A percentile compares a stretch with the other conserved stretches of the same genome.
These are phyloP conservation scores for Coemansia reversa DNA, from an alignment of 192 early-diverging fungal genomes.

Conservation along the genomic window DNA sequence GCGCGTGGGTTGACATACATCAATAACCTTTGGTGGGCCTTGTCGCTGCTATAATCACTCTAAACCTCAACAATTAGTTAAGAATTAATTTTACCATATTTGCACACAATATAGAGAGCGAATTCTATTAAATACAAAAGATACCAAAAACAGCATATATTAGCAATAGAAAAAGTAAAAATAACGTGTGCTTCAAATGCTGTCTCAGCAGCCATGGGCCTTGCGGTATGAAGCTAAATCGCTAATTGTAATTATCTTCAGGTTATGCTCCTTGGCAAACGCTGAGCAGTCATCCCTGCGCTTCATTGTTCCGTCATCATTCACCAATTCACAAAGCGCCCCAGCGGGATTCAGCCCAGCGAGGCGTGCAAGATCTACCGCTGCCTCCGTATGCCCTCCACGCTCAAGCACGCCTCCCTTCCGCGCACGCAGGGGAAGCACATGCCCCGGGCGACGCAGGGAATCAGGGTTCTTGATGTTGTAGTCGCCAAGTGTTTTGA, in stretches of 20 bases:
- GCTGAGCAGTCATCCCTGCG: conserved; percentile 83
- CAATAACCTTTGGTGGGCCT: too few species aligned
- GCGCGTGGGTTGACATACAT: too few species aligned
- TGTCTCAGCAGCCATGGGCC: conserved; percentile 18
- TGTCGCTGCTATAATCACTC: too few species aligned
- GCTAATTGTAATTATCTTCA: conserved; percentile 88
- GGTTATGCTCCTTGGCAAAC: conserved; percentile 81
- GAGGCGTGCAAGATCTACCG: conserved; percentile 82
- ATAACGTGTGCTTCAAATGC: not conserved
- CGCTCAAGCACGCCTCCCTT: conserved; percentile 81
- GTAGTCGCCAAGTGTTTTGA: conserved; percentile 73
- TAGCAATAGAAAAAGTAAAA: not conserved
- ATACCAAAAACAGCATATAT: not conserved
- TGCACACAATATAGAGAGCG: too few species aligned
- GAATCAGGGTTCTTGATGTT: conserved; percentile 60
- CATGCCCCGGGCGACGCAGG: conserved; percentile 90
- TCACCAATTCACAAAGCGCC: conserved; percentile 92
- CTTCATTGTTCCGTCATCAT: conserved; percentile 91
- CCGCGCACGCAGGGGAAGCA: conserved; percentile 86
- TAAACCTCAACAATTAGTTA: too few species aligned
- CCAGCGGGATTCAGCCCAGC: conserved; percentile 79
- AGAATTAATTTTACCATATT: too few species aligned
- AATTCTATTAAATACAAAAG: too few species aligned
- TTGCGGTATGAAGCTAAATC: conserved; percentile 78
- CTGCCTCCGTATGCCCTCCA: conserved; percentile 94